Conservation (phyloP, 2,329 filamentous ascomycete genomes). For the Shiraia bambusicola region DNA sequence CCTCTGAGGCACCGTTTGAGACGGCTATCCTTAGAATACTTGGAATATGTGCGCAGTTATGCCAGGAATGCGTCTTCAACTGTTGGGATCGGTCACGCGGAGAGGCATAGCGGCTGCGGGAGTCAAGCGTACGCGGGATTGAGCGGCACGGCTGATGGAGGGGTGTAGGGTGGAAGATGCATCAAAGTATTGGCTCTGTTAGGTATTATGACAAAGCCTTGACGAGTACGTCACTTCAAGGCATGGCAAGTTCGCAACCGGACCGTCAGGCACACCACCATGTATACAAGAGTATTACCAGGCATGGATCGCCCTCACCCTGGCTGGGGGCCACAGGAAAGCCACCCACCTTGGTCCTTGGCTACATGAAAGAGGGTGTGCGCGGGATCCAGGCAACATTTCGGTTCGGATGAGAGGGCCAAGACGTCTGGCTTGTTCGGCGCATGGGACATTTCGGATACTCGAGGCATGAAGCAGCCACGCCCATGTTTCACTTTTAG, state of each 20-base stretch:
- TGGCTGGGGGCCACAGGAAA: constrained; percentile 1
- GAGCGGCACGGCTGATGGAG: constrained; percentile 4
- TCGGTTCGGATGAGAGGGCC: too few species aligned
- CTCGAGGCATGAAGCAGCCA: background rate
- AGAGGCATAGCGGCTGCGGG: constrained; percentile 15
- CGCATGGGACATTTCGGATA: background rate
- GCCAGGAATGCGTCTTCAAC: constrained; percentile 7
- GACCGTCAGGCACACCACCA: background rate
- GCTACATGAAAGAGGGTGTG: constrained; percentile 10
- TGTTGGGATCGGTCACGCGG: constrained; percentile 18
- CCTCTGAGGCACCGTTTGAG: background rate
- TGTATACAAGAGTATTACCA: background rate
- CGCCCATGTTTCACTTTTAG: constrained; percentile 12
- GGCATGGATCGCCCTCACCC: constrained; percentile 1
- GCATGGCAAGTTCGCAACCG: background rate
- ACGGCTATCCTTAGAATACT: constrained; percentile 1
- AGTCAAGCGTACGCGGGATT: constrained; percentile 8
- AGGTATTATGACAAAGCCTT: constrained; percentile 1
- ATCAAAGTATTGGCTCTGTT: constrained; percentile 6
- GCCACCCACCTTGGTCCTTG: constrained; percentile 7
- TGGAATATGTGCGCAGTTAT: constrained; percentile 9
- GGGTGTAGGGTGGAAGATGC: background rate
- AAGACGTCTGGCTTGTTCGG: background rate
- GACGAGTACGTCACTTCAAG: constrained; percentile 15
- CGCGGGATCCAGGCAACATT: constrained; percentile 3